These are phyloP conservation scores for Scheffersomyces segobiensis DNA, from an alignment of 1,139 yeast species.

Conservation along the genomic window DNA sequence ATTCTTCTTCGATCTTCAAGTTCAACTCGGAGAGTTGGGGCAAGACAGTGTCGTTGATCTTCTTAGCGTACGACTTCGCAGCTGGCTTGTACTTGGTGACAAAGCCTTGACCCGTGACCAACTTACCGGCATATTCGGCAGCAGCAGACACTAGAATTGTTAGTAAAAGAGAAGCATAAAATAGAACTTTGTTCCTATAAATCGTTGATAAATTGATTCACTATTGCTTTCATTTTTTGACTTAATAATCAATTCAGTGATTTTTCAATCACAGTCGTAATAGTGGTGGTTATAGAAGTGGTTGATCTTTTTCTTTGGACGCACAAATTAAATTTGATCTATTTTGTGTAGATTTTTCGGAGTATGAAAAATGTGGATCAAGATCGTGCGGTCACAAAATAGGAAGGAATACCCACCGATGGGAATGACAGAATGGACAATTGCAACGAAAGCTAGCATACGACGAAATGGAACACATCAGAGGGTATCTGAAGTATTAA, in stretches of 20 bases:
- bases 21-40: constrained; percentile 47
- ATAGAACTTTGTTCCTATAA: background rate
- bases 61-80: constrained; percentile 37
- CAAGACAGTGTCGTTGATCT: constrained; percentile 40
- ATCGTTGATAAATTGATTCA: too few species aligned
- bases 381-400: background rate
- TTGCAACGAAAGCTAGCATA: background rate
- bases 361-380: background rate
- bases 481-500: background rate
- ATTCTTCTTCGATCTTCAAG: constrained; percentile 45
- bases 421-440: background rate
- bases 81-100: constrained; percentile 65
- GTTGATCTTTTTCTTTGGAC: background rate
- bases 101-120: constrained; percentile 69
- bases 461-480: background rate
- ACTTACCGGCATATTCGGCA: constrained; percentile 68
- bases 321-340: background rate
- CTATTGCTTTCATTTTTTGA: too few species aligned
- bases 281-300: background rate
- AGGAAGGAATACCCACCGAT: background rate
- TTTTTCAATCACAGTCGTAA: background rate
- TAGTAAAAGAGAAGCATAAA: constrained; percentile 16
- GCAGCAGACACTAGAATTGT: constrained; percentile 52
- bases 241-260: background rate
- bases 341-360: background rate